Base-by-base conservation (phyloP, 768 basidiomycete genomes). In the Mycena maculata region DNA sequence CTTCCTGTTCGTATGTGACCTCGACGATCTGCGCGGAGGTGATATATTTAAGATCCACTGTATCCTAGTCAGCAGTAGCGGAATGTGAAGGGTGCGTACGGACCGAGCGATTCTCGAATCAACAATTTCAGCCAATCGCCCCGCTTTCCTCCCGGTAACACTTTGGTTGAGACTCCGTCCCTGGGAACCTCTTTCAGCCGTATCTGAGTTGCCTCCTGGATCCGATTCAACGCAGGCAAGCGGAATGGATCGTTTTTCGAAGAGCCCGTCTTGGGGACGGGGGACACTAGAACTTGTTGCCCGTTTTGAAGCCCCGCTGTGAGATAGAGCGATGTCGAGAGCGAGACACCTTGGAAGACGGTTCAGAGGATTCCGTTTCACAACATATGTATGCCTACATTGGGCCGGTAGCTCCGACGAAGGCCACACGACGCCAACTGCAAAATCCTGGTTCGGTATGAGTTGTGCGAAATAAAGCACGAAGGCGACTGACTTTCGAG, bases 391-490 rank as follows among this genome's bases (percentile, higher is more conserved):
- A 60, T 65, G 83, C 88, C 73, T 76, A 91, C 93, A 80, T 66
- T 88, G 85, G 56, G 82, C 83, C 28, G 87, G 74, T 60, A 90
- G 59, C 10, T 92, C 90, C 48, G 84, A 72, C 41, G 90, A 91
- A n/a, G 92, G 92, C 93, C 93, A 94, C 71, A 86, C 84, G 49
- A 89, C 79, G 7, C 93, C 93, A 58, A 93, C 81, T 15, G 89
- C 86, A 76, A 90, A 89, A 47, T 82, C 77, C 90, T 91, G 74
- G 58, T 53, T 47, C 39, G 55, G 54, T 52, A 55, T 31, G 28
- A 41, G 25, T 31, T 23, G 20, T 22, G 38, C 44, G 23, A 20
- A 3, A 39, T 28, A 47, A 57, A 49, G 52, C 25, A 41, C 36
- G 56, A 54, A 61, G 31, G 59, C 61, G 61, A 54, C 41, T 71